phyloP scores from a whole-genome alignment of 139 green algal genomes.

The Micractinium conductrix region DNA sequence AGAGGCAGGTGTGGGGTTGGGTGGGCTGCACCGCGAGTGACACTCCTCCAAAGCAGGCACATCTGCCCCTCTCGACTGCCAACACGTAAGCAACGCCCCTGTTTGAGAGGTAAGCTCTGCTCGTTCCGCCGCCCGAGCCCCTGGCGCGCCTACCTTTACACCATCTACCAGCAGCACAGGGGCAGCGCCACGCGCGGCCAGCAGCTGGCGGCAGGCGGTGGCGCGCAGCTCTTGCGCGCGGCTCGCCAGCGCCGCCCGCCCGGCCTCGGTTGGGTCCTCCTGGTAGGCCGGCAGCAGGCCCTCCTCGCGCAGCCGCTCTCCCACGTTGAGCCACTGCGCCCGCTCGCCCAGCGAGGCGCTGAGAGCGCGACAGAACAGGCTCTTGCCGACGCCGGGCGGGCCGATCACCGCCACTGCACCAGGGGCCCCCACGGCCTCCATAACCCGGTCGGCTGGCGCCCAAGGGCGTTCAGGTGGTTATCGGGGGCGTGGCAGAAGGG shows the following conservation, averaged over 20 bases:
- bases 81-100: neutral
- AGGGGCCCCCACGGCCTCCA: too few species aligned
- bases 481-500: too few species aligned
- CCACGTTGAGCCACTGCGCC: neutral
- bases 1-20: neutral
- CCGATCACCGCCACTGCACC: neutral
- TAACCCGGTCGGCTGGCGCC: too few species aligned
- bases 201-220: neutral
- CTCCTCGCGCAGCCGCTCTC: neutral
- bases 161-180: neutral
- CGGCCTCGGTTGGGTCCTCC: neutral
- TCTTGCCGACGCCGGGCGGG: neutral
- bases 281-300: neutral
- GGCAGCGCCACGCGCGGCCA: neutral
- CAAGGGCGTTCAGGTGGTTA: too few species aligned
- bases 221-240: neutral
- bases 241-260: neutral
- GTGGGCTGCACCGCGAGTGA: neutral
- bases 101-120: neutral
- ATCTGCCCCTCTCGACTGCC: neutral
- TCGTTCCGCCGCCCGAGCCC: neutral
- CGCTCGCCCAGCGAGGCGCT: neutral
- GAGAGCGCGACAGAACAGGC: neutral
- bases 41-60: neutral
- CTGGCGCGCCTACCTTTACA: neutral